These are phyloP conservation scores for Exserohilum turcica DNA, from an alignment of 2,329 filamentous ascomycete genomes.

Conservation along the genomic window DNA sequence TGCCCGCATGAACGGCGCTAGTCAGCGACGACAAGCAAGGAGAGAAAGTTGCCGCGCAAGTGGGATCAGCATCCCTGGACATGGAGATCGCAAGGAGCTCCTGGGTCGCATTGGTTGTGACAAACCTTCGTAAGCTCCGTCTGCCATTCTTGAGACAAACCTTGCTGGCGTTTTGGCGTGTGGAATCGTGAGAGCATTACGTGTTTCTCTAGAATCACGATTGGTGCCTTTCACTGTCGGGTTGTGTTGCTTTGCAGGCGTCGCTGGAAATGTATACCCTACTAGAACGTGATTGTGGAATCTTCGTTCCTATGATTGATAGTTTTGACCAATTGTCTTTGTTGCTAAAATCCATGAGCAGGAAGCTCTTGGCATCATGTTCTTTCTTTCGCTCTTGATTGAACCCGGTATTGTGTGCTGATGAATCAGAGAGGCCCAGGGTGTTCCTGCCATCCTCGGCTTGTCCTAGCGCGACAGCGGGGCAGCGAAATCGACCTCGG, in stretches of 20 bases:
- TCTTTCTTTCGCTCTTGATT: too few species aligned
- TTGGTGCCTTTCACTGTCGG: background rate
- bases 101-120: slow-evolving; percentile 83
- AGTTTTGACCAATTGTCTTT: background rate
- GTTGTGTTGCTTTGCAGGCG: background rate
- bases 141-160: slow-evolving; percentile 1
- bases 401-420: background rate
- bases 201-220: background rate
- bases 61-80: slow-evolving; percentile 67
- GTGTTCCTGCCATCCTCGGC: background rate
- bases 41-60: slow-evolving; percentile 57
- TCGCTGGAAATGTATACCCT: slow-evolving; percentile 13
- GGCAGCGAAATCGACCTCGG: background rate
- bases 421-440: background rate
- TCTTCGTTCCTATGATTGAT: background rate
- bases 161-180: slow-evolving; percentile 14
- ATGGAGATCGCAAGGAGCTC: slow-evolving; percentile 79
- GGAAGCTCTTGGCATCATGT: background rate
- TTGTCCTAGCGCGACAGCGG: background rate
- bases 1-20: slow-evolving; percentile 51
- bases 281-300: slow-evolving; percentile 1
- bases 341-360: background rate
- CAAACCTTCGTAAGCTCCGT: slow-evolving; percentile 56
- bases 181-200: background rate
- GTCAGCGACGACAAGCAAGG: slow-evolving; percentile 57